These are phyloP conservation scores for Suhomyces coccinellae DNA, from an alignment of 1,139 yeast species.

Conservation along the genomic window DNA sequence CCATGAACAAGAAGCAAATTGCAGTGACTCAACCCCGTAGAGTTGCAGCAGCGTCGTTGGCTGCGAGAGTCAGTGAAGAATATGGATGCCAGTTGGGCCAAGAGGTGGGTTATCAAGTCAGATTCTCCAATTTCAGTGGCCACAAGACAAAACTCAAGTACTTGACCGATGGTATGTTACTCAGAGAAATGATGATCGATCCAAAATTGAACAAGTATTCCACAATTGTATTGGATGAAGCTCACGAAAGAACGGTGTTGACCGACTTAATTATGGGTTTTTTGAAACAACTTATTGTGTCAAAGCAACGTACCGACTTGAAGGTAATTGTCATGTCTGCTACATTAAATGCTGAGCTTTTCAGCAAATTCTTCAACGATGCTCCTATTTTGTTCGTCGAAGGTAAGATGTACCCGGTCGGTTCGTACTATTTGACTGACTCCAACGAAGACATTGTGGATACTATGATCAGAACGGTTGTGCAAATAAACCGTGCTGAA, in stretches of 20 bases:
- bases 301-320: slow-evolving; percentile 53
- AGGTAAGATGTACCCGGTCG: slow-evolving; percentile 87
- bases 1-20: slow-evolving; percentile 52
- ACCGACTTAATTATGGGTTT: slow-evolving; percentile 91
- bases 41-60: slow-evolving; percentile 95
- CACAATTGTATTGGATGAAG: slow-evolving; percentile 89
- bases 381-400: slow-evolving; percentile 85
- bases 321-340: slow-evolving; percentile 86
- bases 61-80: slow-evolving; percentile 90
- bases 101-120: slow-evolving; percentile 91
- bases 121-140: slow-evolving; percentile 57
- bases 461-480: slow-evolving; percentile 67
- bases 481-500: slow-evolving; percentile 79
- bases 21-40: slow-evolving; percentile 98
- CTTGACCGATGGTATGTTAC: slow-evolving; percentile 94
- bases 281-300: slow-evolving; percentile 60
- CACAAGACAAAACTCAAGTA: slow-evolving; percentile 70
- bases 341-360: slow-evolving; percentile 89
- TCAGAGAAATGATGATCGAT: slow-evolving; percentile 86
- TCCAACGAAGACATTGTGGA: slow-evolving; percentile 80
- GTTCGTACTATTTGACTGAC: slow-evolving; percentile 62
- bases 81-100: slow-evolving; percentile 74
- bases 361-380: slow-evolving; percentile 70
- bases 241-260: slow-evolving; percentile 92
- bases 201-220: slow-evolving; percentile 62